These are phyloP conservation scores for Termitomyces sp. DNA, from an alignment of 768 basidiomycete genomes.

Conservation along the genomic window DNA sequence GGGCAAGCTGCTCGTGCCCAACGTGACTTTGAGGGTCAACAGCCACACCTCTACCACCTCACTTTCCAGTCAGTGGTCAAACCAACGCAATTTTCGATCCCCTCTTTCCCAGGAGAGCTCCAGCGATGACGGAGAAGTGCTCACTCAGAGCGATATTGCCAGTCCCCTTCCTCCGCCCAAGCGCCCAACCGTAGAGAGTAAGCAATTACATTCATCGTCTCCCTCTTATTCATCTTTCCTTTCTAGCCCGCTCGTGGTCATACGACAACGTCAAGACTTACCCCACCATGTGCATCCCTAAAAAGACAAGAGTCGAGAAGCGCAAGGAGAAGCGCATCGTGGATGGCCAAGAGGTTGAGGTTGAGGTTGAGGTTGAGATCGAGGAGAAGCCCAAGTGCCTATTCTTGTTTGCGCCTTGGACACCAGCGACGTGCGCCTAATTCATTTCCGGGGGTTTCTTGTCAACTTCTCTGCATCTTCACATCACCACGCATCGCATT, in stretches of 20 bases:
- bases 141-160: slow-evolving; percentile 14
- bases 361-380: slow-evolving; percentile 50
- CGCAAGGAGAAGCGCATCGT: slow-evolving; percentile 44
- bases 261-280: slow-evolving; percentile 71
- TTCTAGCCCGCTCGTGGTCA: slow-evolving; percentile 64
- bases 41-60: slow-evolving; percentile 30
- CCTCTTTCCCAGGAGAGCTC: slow-evolving; percentile 24
- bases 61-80: slow-evolving; percentile 26
- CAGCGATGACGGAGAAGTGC: slow-evolving; percentile 22
- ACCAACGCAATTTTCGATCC: slow-evolving; percentile 22
- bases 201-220: slow-evolving; percentile 16
- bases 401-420: slow-evolving; percentile 55
- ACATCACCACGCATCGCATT: slow-evolving; percentile 9
- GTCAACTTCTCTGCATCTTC: slow-evolving; percentile 1
- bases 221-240: slow-evolving; percentile 7
- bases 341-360: slow-evolving; percentile 34
- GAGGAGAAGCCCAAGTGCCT: slow-evolving; percentile 53
- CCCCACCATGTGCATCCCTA: slow-evolving; percentile 52
- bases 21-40: slow-evolving; percentile 34
- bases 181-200: slow-evolving; percentile 50
- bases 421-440: background rate
- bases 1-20: slow-evolving; percentile 53
- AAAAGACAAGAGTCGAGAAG: slow-evolving; percentile 43
- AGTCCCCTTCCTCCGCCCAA: slow-evolving; percentile 19
- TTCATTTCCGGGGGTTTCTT: slow-evolving; percentile 3